Percentiles rank a stretch among this genome's conserved stretches.
phyloP scores from a whole-genome alignment of 2,329 filamentous ascomycete genomes.

The Cladosporium sp. region DNA sequence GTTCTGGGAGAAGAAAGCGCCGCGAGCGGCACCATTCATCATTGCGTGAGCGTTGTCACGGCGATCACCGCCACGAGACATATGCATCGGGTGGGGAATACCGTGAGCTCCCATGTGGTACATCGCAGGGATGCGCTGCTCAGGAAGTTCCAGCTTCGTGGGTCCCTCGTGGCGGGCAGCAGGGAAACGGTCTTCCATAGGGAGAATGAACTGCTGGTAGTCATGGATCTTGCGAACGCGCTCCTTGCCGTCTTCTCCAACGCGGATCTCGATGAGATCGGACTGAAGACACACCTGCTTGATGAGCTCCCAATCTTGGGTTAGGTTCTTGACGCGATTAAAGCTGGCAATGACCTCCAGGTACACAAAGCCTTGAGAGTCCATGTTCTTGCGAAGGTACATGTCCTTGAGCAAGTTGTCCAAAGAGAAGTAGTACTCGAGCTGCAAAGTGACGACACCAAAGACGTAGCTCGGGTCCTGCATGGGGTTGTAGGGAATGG shows the following conservation, averaged over 20 bases:
- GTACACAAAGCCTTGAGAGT: constrained; percentile 87
- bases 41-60: constrained; percentile 23
- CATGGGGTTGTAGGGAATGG: constrained; percentile 59
- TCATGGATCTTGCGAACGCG: constrained; percentile 71
- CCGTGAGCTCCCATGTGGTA: constrained; percentile 1
- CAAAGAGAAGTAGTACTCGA: constrained; percentile 93
- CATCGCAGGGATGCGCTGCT: constrained; percentile 23
- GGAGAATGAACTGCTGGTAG: constrained; percentile 79
- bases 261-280: constrained; percentile 69
- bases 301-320: constrained; percentile 70
- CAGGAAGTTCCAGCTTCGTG: constrained; percentile 44
- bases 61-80: constrained; percentile 5
- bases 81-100: neutral
- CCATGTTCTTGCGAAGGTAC: constrained; percentile 87
- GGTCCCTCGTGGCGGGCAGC: constrained; percentile 73
- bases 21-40: constrained; percentile 30
- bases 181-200: constrained; percentile 68
- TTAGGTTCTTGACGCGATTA: constrained; percentile 75
- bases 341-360: constrained; percentile 80
- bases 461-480: constrained; percentile 59
- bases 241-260: constrained; percentile 75
- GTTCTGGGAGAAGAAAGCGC: constrained; percentile 25
- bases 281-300: constrained; percentile 74
- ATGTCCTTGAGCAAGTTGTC: constrained; percentile 94
- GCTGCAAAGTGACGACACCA: constrained; percentile 60